These are phyloP conservation scores for Phialophora verrucosa DNA, from an alignment of 2,329 filamentous ascomycete species.

Conservation along the genomic window DNA sequence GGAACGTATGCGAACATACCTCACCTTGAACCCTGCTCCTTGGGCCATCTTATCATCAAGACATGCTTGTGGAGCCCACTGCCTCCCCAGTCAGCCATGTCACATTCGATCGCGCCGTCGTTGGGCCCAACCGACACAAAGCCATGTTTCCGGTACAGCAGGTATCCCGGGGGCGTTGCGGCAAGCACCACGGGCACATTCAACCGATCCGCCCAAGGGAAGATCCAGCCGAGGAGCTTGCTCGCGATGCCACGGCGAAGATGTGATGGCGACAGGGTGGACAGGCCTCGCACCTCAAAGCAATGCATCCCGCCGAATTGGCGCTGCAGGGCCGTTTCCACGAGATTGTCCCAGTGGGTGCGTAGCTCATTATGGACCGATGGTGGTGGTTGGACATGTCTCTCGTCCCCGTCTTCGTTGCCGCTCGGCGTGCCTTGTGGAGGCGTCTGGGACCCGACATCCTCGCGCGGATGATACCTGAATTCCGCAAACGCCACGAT, in stretches of 20 bases:
- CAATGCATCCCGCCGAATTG: constrained; percentile 24
- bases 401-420: not conserved
- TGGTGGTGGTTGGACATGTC: not conserved
- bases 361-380: constrained; percentile 17
- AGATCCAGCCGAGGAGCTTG: constrained; percentile 21
- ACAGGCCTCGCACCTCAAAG: constrained; percentile 24
- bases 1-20: too few species aligned
- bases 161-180: constrained; percentile 23
- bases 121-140: constrained; percentile 21
- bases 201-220: constrained; percentile 21
- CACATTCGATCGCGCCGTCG: constrained; percentile 20
- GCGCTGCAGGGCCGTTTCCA: constrained; percentile 17
- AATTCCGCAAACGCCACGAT: constrained; percentile 24
- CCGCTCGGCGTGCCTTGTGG: not conserved
- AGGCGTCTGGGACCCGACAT: not conserved
- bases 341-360: constrained; percentile 19
- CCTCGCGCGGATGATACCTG: constrained; percentile 23
- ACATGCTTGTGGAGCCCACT: constrained; percentile 24
- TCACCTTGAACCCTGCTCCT: not conserved
- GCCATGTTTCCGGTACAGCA: constrained; percentile 24
- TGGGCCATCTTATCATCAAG: constrained; percentile 21
- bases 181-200: constrained; percentile 24
- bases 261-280: constrained; percentile 18
- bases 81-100: constrained; percentile 28
- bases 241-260: constrained; percentile 28